phyloP scores from a whole-genome alignment of 2,329 filamentous ascomycete species.

The Diaporthe sp. region DNA sequence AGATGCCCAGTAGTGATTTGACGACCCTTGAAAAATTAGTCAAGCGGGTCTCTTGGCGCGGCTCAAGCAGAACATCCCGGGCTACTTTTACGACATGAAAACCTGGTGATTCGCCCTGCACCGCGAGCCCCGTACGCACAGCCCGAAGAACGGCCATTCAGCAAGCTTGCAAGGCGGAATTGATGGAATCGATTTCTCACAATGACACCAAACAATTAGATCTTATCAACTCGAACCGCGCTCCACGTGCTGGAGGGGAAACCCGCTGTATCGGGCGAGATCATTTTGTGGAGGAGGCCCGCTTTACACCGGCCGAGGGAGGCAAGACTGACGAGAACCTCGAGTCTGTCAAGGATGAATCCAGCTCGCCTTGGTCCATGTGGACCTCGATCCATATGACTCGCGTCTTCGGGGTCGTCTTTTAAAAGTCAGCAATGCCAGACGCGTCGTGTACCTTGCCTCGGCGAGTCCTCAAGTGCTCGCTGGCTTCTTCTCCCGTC shows the following conservation, averaged over 20 bases:
- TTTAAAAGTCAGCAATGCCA: constrained; percentile 23
- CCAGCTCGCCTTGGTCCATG: constrained; percentile 13
- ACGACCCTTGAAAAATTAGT: constrained; percentile 31
- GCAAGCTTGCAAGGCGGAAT: background rate
- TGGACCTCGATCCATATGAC: constrained; percentile 28
- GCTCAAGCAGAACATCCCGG: constrained; percentile 25
- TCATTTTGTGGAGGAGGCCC: constrained; percentile 27
- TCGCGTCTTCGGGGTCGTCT: constrained; percentile 17
- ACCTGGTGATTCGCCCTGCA: constrained; percentile 24
- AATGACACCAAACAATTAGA: constrained; percentile 31
- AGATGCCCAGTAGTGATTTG: constrained; percentile 2
- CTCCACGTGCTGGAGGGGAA: constrained; percentile 26
- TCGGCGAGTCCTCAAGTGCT: constrained; percentile 17
- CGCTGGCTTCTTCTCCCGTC: constrained; percentile 20
- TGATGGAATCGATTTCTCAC: constrained; percentile 24
- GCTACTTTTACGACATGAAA: constrained; percentile 31
- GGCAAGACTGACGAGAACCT: constrained; percentile 23
- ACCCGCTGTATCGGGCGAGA: constrained; percentile 24
- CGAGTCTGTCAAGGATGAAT: constrained; percentile 6
- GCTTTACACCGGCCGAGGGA: constrained; percentile 15
- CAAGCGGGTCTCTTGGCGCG: constrained; percentile 32
- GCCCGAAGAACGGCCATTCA: constrained; percentile 20
- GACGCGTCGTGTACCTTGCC: constrained; percentile 3
- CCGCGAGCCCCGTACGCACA: constrained; percentile 22
- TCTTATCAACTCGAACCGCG: background rate